phyloP scores from a whole-genome alignment of 805 yeast species.

The Wickerhamomyces bovis region DNA sequence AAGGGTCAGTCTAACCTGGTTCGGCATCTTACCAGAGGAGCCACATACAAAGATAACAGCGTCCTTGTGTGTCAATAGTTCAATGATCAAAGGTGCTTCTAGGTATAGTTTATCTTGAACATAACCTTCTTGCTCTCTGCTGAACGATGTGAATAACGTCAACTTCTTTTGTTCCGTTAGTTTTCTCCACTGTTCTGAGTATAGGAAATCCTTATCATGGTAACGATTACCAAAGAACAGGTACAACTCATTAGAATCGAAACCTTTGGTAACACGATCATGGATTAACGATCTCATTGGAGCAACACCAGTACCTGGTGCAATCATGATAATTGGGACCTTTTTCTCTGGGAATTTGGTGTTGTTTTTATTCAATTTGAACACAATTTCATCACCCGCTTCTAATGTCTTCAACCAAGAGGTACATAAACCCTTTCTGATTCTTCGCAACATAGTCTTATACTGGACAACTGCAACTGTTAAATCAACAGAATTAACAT shows the following conservation, averaged over 20 bases:
- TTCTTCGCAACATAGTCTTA: slow-evolving; percentile 68
- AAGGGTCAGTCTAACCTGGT: slow-evolving; percentile 76
- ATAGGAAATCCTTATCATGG: slow-evolving; percentile 61
- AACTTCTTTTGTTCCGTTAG: slow-evolving; percentile 32
- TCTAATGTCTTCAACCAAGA: slow-evolving; percentile 55
- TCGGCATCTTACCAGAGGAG: slow-evolving; percentile 91
- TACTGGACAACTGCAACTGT: slow-evolving; percentile 85
- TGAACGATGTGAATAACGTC: slow-evolving; percentile 38
- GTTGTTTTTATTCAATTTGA: slow-evolving; percentile 43
- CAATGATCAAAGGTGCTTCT: slow-evolving; percentile 41
- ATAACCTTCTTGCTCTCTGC: slow-evolving; percentile 54
- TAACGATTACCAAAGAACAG: slow-evolving; percentile 75
- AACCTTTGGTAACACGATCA: slow-evolving; percentile 20
- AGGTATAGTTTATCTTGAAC: slow-evolving; percentile 71
- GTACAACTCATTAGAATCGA: slow-evolving; percentile 30
- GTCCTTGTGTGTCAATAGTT: slow-evolving; percentile 44
- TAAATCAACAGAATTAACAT: slow-evolving; percentile 45
- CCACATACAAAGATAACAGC: slow-evolving; percentile 84
- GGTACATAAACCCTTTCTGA: slow-evolving; percentile 79
- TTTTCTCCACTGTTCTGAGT: slow-evolving; percentile 45
- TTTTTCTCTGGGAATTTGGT: slow-evolving; percentile 29
- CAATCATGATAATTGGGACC: slow-evolving; percentile 61
- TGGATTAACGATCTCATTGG: slow-evolving; percentile 76
- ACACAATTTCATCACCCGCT: slow-evolving; percentile 44
- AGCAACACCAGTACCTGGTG: slow-evolving; percentile 97